A percentile compares a stretch with the other conserved stretches of the same genome.
phyloP scores from a whole-genome alignment of 257 asterid species.

The Cynanchum wilfordii region DNA sequence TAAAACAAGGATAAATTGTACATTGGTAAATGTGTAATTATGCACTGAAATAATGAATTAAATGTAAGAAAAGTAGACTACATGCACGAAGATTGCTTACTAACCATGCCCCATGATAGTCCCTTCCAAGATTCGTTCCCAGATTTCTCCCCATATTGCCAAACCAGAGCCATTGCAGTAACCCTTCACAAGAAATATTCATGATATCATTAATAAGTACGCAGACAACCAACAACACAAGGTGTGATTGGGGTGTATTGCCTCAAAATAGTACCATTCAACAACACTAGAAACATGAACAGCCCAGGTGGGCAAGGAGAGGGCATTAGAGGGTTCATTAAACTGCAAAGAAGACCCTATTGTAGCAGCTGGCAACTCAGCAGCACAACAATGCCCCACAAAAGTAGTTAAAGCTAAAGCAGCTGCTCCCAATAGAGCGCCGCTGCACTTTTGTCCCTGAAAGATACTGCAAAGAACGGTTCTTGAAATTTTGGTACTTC shows the following conservation, averaged over 20 bases:
- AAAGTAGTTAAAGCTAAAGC: slow-evolving; percentile 48
- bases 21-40: background rate
- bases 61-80: background rate
- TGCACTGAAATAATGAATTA: background rate
- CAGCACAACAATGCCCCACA: slow-evolving; percentile 46
- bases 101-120: slow-evolving; percentile 98
- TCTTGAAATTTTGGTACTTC: slow-evolving; percentile 20
- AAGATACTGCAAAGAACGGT: slow-evolving; percentile 15
- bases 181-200: slow-evolving; percentile 42
- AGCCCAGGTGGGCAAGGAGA: slow-evolving; percentile 94
- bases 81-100: slow-evolving; percentile 9
- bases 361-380: slow-evolving; percentile 32
- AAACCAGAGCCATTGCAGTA: slow-evolving; percentile 88
- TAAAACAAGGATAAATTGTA: background rate
- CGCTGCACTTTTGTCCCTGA: slow-evolving; percentile 24
- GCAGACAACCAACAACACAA: background rate
- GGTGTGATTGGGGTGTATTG: background rate
- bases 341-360: slow-evolving; percentile 30
- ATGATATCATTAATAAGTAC: background rate
- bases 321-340: slow-evolving; percentile 84
- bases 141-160: slow-evolving; percentile 88
- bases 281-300: slow-evolving; percentile 91
- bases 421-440: slow-evolving; percentile 50
- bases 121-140: slow-evolving; percentile 97
- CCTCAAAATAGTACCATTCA: slow-evolving; percentile 57